Percentiles rank a stretch among this genome's conserved stretches.
phyloP scores from a whole-genome alignment of 495 filamentous ascomycete genomes.

The Elaphomyces granulatus region DNA sequence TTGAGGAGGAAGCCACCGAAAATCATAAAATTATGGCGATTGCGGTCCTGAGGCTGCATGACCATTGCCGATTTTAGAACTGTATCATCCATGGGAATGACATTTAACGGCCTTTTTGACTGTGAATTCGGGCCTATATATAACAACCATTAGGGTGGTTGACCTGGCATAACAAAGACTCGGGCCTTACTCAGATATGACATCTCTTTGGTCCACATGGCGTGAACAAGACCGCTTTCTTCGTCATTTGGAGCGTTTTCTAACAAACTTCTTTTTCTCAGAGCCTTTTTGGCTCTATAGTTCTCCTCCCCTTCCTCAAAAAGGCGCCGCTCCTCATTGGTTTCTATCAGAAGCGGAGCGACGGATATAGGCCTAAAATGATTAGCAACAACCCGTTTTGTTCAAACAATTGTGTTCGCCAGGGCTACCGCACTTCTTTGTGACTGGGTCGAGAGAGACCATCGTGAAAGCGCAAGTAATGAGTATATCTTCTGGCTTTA shows the following conservation, averaged over 20 bases:
- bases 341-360: slow-evolving; percentile 48
- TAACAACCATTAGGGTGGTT: too few species aligned
- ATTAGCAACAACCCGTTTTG: slow-evolving; percentile 5
- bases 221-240: slow-evolving; percentile 65
- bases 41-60: slow-evolving; percentile 80
- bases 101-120: slow-evolving; percentile 44
- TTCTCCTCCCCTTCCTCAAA: slow-evolving; percentile 59
- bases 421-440: slow-evolving; percentile 43
- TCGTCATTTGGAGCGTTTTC: slow-evolving; percentile 62
- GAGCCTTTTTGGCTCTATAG: slow-evolving; percentile 57
- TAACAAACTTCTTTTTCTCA: slow-evolving; percentile 45
- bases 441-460: slow-evolving; percentile 61
- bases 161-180: neutral
- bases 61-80: slow-evolving; percentile 56
- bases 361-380: slow-evolving; percentile 36
- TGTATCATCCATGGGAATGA: slow-evolving; percentile 53
- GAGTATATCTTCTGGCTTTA: slow-evolving; percentile 53
- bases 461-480: slow-evolving; percentile 78
- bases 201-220: slow-evolving; percentile 62
- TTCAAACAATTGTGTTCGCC: neutral
- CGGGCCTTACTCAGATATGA: slow-evolving; percentile 40
- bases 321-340: slow-evolving; percentile 52
- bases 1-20: slow-evolving; percentile 78
- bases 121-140: slow-evolving; percentile 40
- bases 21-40: slow-evolving; percentile 81